phyloP scores from a whole-genome alignment of 2,329 filamentous ascomycete species.

The Neofusicoccum kwambonambiense region DNA sequence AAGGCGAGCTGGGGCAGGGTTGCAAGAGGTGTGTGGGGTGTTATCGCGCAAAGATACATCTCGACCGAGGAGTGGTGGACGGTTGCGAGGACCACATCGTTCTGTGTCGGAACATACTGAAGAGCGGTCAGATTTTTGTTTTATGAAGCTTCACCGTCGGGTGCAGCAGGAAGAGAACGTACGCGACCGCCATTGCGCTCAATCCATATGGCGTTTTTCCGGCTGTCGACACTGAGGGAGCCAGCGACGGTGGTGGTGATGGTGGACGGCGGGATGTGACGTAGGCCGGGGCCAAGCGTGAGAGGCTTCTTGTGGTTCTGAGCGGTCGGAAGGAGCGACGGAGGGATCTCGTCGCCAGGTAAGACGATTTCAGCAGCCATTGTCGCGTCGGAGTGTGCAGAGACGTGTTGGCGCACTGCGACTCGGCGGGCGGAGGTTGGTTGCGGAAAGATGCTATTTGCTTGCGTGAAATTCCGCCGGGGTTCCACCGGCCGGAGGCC shows the following conservation, averaged over 20 bases:
- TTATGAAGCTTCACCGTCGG: constrained; percentile 20
- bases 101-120: constrained; percentile 75
- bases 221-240: constrained; percentile 64
- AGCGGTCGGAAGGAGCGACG: constrained; percentile 64
- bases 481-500: not conserved
- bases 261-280: constrained; percentile 73
- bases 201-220: constrained; percentile 77
- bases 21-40: constrained; percentile 61
- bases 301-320: constrained; percentile 65
- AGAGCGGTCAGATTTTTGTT: not conserved
- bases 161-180: constrained; percentile 39
- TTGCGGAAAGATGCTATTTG: not conserved
- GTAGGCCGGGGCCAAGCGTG: constrained; percentile 79
- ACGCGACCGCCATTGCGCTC: constrained; percentile 70
- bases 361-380: constrained; percentile 70
- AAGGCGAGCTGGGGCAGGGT: constrained; percentile 87
- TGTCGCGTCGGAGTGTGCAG: constrained; percentile 11
- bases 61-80: constrained; percentile 74
- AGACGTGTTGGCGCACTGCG: not conserved
- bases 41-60: constrained; percentile 75
- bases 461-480: not conserved
- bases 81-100: constrained; percentile 86
- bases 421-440: not conserved
- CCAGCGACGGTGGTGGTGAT: constrained; percentile 69
- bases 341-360: constrained; percentile 74